Base-by-base conservation (phyloP, 176 grass and related monocot genomes). In the Stipa capillata region DNA sequence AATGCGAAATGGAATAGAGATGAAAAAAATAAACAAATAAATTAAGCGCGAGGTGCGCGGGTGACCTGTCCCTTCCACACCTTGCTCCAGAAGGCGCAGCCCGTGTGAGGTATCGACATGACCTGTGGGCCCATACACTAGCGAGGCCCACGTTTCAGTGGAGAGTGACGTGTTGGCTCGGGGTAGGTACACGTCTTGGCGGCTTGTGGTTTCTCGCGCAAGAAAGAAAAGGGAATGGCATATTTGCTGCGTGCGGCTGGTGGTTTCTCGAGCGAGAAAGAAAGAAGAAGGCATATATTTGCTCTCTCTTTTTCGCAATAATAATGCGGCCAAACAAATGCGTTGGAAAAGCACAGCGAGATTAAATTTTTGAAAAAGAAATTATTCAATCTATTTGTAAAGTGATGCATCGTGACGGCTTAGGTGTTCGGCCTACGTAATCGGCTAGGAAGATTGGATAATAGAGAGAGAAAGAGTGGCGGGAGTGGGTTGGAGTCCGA, bases 91-190 rank as follows among this genome's bases (percentile, higher is more conserved):
- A 83, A 58, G 39, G 16, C 25, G 0, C 6, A 2, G 32, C 3
- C 2, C 5, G 2, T 0, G 3, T 0, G 43, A 74, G 60, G 41
- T 80, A 34, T 45, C 14, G 0, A 4, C 0, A 42, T 84, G 87
- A 80, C 76, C 43, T 60, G 82, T 69, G 0, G 87, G 62, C n/a
- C 73, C 73, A 4, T 0, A 1, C 0, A 0, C 0, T 0, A 1
- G 0, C 0, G 0, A 1, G 81, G 11, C 87, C 87, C 76, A 63
- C 43, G 82, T 76, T 81, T 69, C 86, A 84, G 41, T 0, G 42
- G 0, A 0, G 0, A 0, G 20, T 2, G 6, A 23, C 43, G 0
- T 1, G 7, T 1, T 8, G 10, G 0, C 0, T 1, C 0, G 6
- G 18, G 40, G 33, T 36, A 20, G 28, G 65, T 14, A 5, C 2